Conservation (phyloP, 306 rosid species). For the Fragaria ananassa region DNA sequence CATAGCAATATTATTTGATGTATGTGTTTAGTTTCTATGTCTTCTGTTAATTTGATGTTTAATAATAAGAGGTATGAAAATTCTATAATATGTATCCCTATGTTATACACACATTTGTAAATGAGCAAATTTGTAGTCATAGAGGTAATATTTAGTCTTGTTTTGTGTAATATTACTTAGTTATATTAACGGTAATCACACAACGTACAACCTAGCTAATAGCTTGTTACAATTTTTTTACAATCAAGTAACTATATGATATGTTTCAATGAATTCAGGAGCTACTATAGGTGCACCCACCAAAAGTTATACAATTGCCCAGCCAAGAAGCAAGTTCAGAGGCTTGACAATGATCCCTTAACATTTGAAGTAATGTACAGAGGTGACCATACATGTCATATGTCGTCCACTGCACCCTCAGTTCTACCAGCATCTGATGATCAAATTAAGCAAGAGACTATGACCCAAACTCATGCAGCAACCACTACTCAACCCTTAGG, state of each 20-base stretch:
- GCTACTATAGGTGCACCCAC: slow-evolving; percentile 74
- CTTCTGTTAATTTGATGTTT: no score
- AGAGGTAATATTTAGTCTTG: no score
- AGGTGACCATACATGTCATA: slow-evolving; percentile 57
- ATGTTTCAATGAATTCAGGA: slow-evolving; percentile 24
- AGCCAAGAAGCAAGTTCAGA: slow-evolving; percentile 73
- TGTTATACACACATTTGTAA: no score
- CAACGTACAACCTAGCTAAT: no score
- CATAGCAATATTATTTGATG: neutral
- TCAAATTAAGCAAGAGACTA: slow-evolving; percentile 22
- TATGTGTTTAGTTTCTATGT: neutral
- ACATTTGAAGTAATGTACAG: slow-evolving; percentile 52
- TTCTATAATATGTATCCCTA: no score
- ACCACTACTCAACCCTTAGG: neutral
- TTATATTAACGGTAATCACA: no score
- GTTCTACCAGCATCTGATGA: slow-evolving; percentile 9
- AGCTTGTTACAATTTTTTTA: no score
- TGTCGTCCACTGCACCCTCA: slow-evolving; percentile 73
- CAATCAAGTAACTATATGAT: neutral
- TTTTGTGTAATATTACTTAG: no score
- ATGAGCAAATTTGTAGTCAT: no score
- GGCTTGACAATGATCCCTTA: slow-evolving; percentile 44
- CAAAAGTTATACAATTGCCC: slow-evolving; percentile 58
- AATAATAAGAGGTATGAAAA: no score
- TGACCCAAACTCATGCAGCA: slow-evolving; percentile 10